Evolutionary conservation across 768 basidiomycete genomes (phyloP), one percentile per base, ranked within the genome.

Genomic region (Leucosporidium yakuticum): DNA sequence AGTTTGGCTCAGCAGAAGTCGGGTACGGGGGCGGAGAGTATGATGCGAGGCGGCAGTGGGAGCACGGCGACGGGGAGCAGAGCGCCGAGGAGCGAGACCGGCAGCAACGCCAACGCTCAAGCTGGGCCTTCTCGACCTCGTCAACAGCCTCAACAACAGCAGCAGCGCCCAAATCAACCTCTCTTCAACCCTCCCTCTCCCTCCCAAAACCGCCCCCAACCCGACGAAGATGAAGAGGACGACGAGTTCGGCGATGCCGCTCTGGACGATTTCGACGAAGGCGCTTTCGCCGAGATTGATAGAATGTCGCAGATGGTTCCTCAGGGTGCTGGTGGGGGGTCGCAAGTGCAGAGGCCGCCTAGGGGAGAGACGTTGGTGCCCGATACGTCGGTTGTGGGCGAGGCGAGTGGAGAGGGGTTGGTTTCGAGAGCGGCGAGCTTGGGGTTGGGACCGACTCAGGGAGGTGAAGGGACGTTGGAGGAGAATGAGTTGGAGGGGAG

Each of bases 101-200:
- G 34, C 50, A 14, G 25, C 39, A 7, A 54, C 32, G 1, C 34
- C 6, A 36, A 25, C 53, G 11, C 64, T 23, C 17, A 15, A 8
- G 57, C 57, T 25, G 49, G 39, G 34, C 49, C 64, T 3, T 50
- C 34, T 44, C 39, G 39, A 15, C 11, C 39, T 44, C 39, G 39
- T 44, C 39, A 44, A 15, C 39, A 8, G 2, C 39, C 39, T 15
- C 39, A 36, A 36, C 34, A 36, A 12, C 34, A 36, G 31, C 29
- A 32, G 54, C 31, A 25, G 17, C 31, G 21, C 21, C 9, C 21
- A 20, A 9, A 31, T 1, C 23, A 14, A 17, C 62, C 67, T 19
- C 58, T 71, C 6, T 71, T 71, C 51, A 68, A 71, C 64, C 44
- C 55, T 2, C 56, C 66, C 14, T 68, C 70, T 9, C 67, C 70